These are phyloP conservation scores for Coffea eugenioides DNA, from an alignment of 257 asterid species.

Conservation along the genomic window DNA sequence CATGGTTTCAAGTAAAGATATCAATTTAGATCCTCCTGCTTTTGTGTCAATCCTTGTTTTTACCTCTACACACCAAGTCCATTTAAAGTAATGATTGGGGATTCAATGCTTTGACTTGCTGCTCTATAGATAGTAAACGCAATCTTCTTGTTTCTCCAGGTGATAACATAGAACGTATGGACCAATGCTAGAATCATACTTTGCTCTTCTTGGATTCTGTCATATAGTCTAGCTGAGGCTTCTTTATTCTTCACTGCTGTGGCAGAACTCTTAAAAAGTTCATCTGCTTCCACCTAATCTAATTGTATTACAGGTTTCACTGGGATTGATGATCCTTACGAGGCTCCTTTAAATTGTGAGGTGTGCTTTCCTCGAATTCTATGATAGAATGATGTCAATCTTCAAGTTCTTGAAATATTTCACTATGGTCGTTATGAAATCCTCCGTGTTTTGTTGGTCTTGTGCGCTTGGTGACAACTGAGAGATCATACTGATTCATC, in stretches of 20 bases:
- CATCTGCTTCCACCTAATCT: neutral
- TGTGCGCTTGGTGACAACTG: neutral
- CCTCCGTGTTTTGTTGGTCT: too few relatives aligned
- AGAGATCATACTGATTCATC: neutral
- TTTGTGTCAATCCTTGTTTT: neutral
- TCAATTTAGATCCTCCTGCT: neutral
- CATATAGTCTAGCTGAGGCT: neutral
- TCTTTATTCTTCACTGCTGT: neutral
- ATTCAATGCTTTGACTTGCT: neutral
- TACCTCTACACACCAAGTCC: neutral
- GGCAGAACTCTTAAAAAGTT: neutral
- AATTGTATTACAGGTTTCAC: slow-evolving; percentile 68
- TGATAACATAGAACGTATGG: neutral
- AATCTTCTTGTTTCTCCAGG: neutral
- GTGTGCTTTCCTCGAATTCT: slow-evolving; percentile 33
- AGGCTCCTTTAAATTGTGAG: slow-evolving; percentile 81
- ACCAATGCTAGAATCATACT: neutral
- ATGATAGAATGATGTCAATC: neutral
- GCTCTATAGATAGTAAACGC: neutral
- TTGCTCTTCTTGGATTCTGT: neutral
- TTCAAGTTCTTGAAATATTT: neutral
- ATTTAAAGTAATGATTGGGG: neutral
- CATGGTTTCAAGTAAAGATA: too few relatives aligned
- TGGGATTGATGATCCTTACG: slow-evolving; percentile 98
- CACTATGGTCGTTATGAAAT: neutral